Percentiles rank a stretch among this genome's conserved stretches.
Conservation (phyloP, 2,329 filamentous ascomycete species). For the Shiraia sp. region DNA sequence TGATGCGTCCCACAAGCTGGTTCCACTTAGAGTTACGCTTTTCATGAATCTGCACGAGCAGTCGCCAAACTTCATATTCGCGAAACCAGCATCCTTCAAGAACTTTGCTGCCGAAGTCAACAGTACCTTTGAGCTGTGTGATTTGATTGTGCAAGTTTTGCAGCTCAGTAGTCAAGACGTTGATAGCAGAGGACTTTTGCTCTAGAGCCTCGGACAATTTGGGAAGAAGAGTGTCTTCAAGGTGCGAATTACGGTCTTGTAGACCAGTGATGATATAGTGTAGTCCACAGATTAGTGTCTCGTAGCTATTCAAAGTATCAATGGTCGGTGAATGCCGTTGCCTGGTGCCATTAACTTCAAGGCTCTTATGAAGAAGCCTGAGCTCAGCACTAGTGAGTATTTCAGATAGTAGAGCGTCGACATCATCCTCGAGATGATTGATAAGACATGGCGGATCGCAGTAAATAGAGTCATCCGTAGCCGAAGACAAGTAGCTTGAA, state of each 20-base stretch:
- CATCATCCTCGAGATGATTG: too few relatives aligned
- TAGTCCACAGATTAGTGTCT: slow-evolving; percentile 15
- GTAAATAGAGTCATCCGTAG: too few relatives aligned
- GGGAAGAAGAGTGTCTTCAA: slow-evolving; percentile 20
- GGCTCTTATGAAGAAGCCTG: too few relatives aligned
- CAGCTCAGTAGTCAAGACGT: slow-evolving; percentile 1
- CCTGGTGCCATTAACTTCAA: too few relatives aligned
- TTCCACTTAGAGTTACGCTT: neutral
- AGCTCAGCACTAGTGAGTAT: too few relatives aligned
- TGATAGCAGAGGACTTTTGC: slow-evolving; percentile 6
- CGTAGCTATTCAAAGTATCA: too few relatives aligned
- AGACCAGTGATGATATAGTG: slow-evolving; percentile 11
- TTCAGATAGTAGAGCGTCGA: too few relatives aligned
- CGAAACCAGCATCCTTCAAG: slow-evolving; percentile 18
- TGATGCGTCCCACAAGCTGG: slow-evolving; percentile 1
- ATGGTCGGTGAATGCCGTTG: too few relatives aligned
- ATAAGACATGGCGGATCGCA: too few relatives aligned
- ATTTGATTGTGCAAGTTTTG: slow-evolving; percentile 1
- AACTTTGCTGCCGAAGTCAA: slow-evolving; percentile 11
- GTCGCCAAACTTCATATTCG: slow-evolving; percentile 18
- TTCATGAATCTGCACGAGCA: slow-evolving; percentile 7
- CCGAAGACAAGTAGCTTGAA: too few relatives aligned
- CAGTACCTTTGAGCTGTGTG: slow-evolving; percentile 4
- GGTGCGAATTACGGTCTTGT: slow-evolving; percentile 10
- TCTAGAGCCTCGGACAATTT: slow-evolving; percentile 8